Conservation (phyloP, 352 stramenopile genomes). For the Phytopythium aichiense region DNA sequence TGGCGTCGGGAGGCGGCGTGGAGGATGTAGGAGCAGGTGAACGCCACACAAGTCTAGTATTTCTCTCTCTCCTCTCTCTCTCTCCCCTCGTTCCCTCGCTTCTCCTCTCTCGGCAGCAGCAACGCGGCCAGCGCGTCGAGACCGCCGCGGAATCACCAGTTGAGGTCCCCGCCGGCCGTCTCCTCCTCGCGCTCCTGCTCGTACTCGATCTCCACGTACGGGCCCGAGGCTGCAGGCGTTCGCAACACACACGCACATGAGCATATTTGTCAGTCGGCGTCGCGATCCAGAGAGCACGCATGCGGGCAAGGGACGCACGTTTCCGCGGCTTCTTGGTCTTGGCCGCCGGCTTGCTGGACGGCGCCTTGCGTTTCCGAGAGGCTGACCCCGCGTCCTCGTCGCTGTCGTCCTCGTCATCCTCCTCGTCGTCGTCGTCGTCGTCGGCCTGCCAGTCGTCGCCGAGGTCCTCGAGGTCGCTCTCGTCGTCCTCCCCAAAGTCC, state of each 20-base stretch:
- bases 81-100: background rate
- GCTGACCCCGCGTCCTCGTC: constrained; percentile 40
- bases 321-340: constrained; percentile 73
- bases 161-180: constrained; percentile 32
- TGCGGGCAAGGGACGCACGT: constrained; percentile 20
- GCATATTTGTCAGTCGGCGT: background rate
- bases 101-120: background rate
- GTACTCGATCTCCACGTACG: constrained; percentile 87
- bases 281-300: background rate
- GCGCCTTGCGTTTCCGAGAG: constrained; percentile 70
- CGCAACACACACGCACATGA: background rate
- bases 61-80: background rate
- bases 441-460: constrained; percentile 21
- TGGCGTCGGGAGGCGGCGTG: background rate
- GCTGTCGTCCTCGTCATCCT: constrained; percentile 24
- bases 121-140: no score
- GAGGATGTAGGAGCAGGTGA: background rate
- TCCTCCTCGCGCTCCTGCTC: constrained; percentile 72
- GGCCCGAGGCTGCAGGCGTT: constrained; percentile 30
- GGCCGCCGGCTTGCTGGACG: constrained; percentile 22
- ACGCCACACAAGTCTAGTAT: constrained; percentile 2
- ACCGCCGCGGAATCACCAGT: constrained; percentile 30
- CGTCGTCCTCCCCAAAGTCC: constrained; percentile 44
- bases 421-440: constrained; percentile 49
- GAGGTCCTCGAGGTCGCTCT: constrained; percentile 29